Conservation (phyloP, 768 basidiomycete genomes). For the Calocybe cyanea region DNA sequence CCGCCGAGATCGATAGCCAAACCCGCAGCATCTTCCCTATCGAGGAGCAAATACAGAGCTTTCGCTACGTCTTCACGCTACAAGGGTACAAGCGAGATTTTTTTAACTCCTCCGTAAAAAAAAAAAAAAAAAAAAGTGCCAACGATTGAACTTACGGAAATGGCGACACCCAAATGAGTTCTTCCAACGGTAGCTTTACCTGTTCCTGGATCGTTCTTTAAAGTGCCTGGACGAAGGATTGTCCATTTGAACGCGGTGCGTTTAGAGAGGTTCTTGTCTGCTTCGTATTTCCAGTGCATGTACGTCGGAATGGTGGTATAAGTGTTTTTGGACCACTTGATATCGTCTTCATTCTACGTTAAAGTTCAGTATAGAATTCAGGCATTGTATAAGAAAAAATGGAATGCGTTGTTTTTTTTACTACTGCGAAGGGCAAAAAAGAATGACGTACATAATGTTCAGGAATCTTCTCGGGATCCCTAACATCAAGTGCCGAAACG, state of each 20-base stretch:
- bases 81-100: no score
- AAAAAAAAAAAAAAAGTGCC: no score
- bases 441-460: conserved; percentile 51
- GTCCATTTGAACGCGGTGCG: conserved; percentile 62
- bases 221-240: conserved; percentile 58
- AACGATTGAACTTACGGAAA: conserved; percentile 49
- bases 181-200: conserved; percentile 51
- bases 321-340: conserved; percentile 34
- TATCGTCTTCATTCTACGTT: no score
- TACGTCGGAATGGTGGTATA: conserved; percentile 41
- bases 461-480: conserved; percentile 47
- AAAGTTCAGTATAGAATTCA: no score
- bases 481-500: conserved; percentile 56
- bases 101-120: no score
- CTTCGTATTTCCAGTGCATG: conserved; percentile 48
- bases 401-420: no score
- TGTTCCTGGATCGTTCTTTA: conserved; percentile 47
- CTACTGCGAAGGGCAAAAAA: no score
- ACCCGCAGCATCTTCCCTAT: conserved; percentile 50
- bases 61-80: conserved; percentile 28
- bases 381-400: no score
- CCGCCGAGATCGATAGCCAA: conserved; percentile 59
- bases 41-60: conserved; percentile 35
- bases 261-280: conserved; percentile 41
- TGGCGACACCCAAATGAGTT: conserved; percentile 42